phyloP scores from a whole-genome alignment of 805 yeast species.

The Hanseniaspora occidentalis region DNA sequence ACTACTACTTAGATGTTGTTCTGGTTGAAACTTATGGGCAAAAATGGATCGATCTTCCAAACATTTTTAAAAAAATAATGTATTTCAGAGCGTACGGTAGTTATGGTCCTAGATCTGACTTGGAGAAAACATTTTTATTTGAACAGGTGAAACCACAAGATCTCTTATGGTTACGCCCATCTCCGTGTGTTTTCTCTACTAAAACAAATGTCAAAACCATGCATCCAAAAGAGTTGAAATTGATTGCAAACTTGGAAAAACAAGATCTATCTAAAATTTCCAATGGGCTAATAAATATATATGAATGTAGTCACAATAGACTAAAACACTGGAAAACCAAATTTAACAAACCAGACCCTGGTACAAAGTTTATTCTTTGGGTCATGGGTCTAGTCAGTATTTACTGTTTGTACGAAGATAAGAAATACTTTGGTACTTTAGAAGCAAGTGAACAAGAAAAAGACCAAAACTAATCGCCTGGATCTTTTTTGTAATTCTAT shows the following conservation, averaged over 20 bases:
- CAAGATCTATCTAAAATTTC: conserved; percentile 10
- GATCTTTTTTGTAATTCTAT: too few relatives aligned
- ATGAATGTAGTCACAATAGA: conserved; percentile 8
- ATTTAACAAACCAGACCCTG: conserved; percentile 39
- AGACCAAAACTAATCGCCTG: too few relatives aligned
- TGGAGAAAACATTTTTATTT: conserved; percentile 28
- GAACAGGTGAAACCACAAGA: conserved; percentile 43
- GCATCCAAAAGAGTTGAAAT: conserved; percentile 10
- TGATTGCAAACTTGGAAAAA: conserved; percentile 11
- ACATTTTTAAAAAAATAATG: conserved; percentile 39
- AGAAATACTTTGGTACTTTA: not conserved
- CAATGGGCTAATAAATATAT: conserved; percentile 20
- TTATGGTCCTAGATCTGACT: conserved; percentile 56
- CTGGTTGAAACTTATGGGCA: conserved; percentile 24
- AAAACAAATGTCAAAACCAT: conserved; percentile 20
- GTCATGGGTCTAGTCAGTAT: not conserved
- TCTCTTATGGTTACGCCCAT: conserved; percentile 40
- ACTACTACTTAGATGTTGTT: not conserved
- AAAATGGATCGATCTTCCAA: conserved; percentile 42
- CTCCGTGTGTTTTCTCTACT: conserved; percentile 13
- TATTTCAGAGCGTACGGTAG: conserved; percentile 57
- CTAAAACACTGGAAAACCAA: conserved; percentile 33
- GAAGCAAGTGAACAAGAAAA: not conserved
- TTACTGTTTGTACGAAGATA: not conserved
- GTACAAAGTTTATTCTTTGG: conserved; percentile 41